phyloP scores from a whole-genome alignment of 2,329 filamentous ascomycete species.

The Pestalotiopsis sp. region DNA sequence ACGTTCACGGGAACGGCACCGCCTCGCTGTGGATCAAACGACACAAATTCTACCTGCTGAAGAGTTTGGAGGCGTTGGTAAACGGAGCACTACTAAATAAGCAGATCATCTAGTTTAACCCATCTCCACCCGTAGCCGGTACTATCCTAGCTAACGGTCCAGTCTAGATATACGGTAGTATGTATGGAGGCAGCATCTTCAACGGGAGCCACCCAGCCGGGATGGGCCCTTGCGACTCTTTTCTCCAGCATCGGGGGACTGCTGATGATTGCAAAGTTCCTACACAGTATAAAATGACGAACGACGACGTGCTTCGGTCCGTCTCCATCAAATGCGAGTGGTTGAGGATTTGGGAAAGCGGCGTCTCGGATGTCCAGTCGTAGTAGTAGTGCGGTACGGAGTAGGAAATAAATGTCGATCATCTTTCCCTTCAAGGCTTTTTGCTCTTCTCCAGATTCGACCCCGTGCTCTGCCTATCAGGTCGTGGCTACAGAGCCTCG shows the following conservation, averaged over 20 bases:
- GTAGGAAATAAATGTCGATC: neutral
- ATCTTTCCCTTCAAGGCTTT: neutral
- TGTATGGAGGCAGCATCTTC: neutral
- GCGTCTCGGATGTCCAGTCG: neutral
- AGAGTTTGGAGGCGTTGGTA: neutral
- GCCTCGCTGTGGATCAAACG: neutral
- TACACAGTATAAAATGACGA: neutral
- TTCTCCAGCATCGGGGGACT: neutral
- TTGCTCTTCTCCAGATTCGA: constrained; percentile 1
- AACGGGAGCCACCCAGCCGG: neutral
- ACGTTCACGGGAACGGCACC: neutral
- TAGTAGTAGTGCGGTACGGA: neutral
- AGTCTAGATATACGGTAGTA: neutral
- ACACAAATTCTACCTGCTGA: neutral
- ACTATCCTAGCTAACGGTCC: neutral
- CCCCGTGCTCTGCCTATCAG: constrained; percentile 4
- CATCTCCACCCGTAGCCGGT: neutral
- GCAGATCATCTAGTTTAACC: neutral
- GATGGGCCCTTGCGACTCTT: neutral
- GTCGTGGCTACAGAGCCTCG: constrained; percentile 4
- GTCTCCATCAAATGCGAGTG: neutral
- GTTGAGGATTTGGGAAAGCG: neutral
- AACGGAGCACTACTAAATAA: neutral
- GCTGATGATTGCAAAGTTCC: neutral
- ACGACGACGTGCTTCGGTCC: neutral